Evolutionary conservation across 2,329 filamentous ascomycete species (phyloP), one percentile per base, ranked within the genome.

Genomic region (Calonectria fujianensis): DNA sequence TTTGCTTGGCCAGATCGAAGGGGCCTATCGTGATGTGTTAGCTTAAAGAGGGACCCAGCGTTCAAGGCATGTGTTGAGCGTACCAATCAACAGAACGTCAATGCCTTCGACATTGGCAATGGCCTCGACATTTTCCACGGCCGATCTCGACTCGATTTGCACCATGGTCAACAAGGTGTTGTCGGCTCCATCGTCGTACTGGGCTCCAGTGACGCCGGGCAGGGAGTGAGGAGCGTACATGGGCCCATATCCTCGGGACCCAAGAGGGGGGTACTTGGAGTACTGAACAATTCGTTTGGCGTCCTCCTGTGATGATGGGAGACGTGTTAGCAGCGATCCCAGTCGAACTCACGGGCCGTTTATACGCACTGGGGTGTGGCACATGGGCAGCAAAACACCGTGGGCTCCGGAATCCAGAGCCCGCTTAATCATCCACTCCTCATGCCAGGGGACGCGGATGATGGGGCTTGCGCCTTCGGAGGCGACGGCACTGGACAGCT

Each of bases 401-500:
- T 74, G 72, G 0, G 72, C 50, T n/a, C 72, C 72, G 3, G 72
- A 50, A 32, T 74, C 72, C 3, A 74, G 72, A 4, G 72, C 72
- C 5, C 72, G 72, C 66, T 74, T 74, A 18, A 74, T 74, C 72
- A 74, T 70, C 72, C 72, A 74, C 9, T 70, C 66, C n/a, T 74
- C 72, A 20, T 50, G 41, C 72, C 66, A 70, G 16, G 72, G 72
- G 10, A 74, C 59, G 20, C 72, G 66, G 24, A 74, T 70, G 8
- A 74, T 69, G 32, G 72, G 72, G 24, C 66, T 70, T 32, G 66
- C 72, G 4, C 72, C 72, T 29, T 70, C 66, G 14, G 72, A 54
- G 51, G 57, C 54, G 10, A 74, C 39, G 10, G 72, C 72, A 37
- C 45, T 66, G 5, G 48, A 37, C 10, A 73, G n/a, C 71, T 73